Conservation (phyloP, 2,329 filamentous ascomycete species). For the Colletotrichum ledebouriae region DNA sequence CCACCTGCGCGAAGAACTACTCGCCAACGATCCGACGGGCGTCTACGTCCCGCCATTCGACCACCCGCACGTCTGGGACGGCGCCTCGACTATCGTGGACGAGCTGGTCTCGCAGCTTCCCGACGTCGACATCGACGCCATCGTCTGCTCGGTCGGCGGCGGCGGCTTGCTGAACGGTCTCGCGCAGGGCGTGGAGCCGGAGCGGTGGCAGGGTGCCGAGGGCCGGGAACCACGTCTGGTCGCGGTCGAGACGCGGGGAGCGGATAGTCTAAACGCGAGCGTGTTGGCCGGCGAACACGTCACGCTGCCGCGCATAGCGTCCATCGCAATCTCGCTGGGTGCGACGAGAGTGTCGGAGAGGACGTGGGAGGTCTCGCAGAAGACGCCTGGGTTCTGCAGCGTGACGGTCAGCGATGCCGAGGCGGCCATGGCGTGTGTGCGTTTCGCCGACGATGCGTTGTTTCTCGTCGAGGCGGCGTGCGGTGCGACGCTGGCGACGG, state of each 20-base stretch:
- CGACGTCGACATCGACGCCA: conserved; percentile 69
- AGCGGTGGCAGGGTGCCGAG: conserved; percentile 48
- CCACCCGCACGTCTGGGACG: conserved; percentile 76
- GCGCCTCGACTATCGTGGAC: conserved; percentile 70
- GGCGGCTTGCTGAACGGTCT: conserved; percentile 85
- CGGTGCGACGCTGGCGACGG: conserved; percentile 81
- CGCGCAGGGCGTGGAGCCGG: conserved; percentile 74
- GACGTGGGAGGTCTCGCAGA: conserved; percentile 73
- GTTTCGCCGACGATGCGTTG: conserved; percentile 85
- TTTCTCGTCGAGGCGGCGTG: conserved; percentile 88
- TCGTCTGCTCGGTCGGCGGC: conserved; percentile 85
- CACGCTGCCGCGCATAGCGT: conserved; percentile 79
- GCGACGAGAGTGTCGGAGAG: conserved; percentile 77
- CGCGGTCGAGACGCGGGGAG: conserved; percentile 82
- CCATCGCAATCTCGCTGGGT: conserved; percentile 80
- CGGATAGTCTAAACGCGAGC: conserved; percentile 76
- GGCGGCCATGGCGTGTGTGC: conserved; percentile 81
- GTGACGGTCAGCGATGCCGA: conserved; percentile 80
- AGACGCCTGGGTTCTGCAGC: conserved; percentile 58
- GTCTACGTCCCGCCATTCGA: conserved; percentile 81
- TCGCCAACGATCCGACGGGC: conserved; percentile 63
- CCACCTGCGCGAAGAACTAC: conserved; percentile 71
- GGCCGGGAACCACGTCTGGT: conserved; percentile 66
- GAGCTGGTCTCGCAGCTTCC: conserved; percentile 58
- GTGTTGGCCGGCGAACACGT: conserved; percentile 69